phyloP scores from a whole-genome alignment of 108 stramenopile species.

The Schizochytrium sp. region DNA sequence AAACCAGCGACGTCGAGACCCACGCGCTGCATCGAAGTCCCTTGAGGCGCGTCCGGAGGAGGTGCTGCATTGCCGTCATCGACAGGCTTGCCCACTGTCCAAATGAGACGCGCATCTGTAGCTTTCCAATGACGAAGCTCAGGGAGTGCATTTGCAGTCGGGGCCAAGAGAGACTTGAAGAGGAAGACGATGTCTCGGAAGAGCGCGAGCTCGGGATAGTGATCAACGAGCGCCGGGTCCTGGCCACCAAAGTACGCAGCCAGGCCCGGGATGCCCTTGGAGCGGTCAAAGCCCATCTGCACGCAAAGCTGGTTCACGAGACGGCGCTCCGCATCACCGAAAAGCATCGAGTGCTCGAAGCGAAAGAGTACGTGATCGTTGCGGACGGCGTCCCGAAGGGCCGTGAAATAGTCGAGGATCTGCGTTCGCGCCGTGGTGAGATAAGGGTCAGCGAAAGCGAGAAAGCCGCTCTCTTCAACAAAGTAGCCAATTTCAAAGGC shows the following conservation, averaged over 20 bases:
- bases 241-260: neutral
- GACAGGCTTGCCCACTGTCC: conserved; percentile 20
- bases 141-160: conserved; percentile 44
- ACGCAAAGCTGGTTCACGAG: conserved; percentile 2
- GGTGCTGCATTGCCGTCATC: neutral
- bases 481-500: conserved; percentile 92
- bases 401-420: conserved; percentile 79
- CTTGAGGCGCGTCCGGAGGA: neutral
- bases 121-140: conserved; percentile 29
- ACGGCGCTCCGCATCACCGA: neutral
- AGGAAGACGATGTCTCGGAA: conserved; percentile 95
- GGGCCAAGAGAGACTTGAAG: conserved; percentile 69
- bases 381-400: neutral
- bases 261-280: neutral
- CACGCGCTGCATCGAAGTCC: neutral
- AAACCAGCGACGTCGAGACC: neutral
- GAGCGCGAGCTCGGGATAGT: conserved; percentile 93
- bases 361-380: neutral
- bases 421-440: conserved; percentile 68
- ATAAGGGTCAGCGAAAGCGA: conserved; percentile 83
- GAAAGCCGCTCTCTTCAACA: conserved; percentile 77
- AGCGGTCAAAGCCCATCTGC: conserved; percentile 1
- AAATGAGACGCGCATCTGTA: conserved; percentile 38
- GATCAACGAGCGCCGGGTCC: conserved; percentile 61
- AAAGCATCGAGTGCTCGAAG: neutral